Evolutionary conservation across 2,329 filamentous ascomycete genomes (phyloP), one percentile per base, ranked within the genome.

Genomic region (Trichocomaceae sp.): DNA sequence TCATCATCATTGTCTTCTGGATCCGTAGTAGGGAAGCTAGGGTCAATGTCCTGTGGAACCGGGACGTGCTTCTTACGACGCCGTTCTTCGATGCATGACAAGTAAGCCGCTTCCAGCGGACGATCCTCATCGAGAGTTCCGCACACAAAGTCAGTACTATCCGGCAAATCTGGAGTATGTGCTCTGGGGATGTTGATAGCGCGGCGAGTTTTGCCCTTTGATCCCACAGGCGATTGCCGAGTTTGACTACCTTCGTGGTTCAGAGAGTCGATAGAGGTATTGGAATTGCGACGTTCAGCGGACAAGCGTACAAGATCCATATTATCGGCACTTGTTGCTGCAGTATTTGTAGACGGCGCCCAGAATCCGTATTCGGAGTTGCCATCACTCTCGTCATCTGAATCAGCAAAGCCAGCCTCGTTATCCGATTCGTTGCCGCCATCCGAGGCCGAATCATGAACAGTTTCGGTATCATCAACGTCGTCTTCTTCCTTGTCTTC

Each of bases 121-220:
- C 90, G 85, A 66, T 99, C 93, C 71, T 99, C 93, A 61, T 99
- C 93, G 19, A 99, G 79, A 1, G 93, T 99, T 56, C 93, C 93
- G 66, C 93, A 97, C n/a, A 99, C 93, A 62, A 99, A 99, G 70
- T 99, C 93, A 13, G 93, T 97, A 72, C 91, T 96, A 70, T 99
- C 93, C 1, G 93, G 93, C 10, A 99, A 78, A 66, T 96, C 90
- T 2, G 89, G 88, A 1, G 87, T 88, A 22, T 80, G 79, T 39
- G 83, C 83, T 59, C 79, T 82, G 47, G 79, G 62, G 19, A 72
- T 65, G 41, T 75, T 76, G 44, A 69, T 76, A 13, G 75, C 51
- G 62, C 64, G 64, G 62, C 64, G 65, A 54, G 61, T 64, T 66
- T 47, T 67, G 59, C 64, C 55, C 7, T 55, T 50, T 31, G 63